A percentile compares a stretch with the other conserved stretches of the same genome.
These are phyloP conservation scores for Spergularia azorica DNA, from an alignment of 179 eudicot genomes.

Conservation along the genomic window DNA sequence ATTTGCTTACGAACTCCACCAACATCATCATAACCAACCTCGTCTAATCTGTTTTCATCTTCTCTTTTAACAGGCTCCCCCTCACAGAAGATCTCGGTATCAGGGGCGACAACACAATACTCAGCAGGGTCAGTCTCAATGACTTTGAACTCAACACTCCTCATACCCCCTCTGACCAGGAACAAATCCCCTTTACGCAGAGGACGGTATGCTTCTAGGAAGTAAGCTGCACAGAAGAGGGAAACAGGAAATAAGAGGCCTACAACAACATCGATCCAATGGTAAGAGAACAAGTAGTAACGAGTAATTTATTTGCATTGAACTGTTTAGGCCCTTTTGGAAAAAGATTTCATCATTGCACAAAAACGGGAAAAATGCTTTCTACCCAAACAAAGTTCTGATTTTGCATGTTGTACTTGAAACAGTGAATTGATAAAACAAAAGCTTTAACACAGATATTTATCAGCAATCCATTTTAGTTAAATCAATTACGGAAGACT, in stretches of 20 bases:
- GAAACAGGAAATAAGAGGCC: slow-evolving; percentile 7
- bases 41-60: slow-evolving; percentile 84
- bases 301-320: no score
- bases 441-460: no score
- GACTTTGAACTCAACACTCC: slow-evolving; percentile 84
- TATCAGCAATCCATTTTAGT: no score
- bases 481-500: background rate
- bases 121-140: slow-evolving; percentile 88
- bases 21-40: slow-evolving; percentile 91
- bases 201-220: slow-evolving; percentile 82
- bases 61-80: slow-evolving; percentile 88
- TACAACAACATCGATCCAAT: no score
- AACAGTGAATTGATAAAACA: background rate
- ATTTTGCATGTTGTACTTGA: background rate
- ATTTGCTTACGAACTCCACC: slow-evolving; percentile 94
- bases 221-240: slow-evolving; percentile 59
- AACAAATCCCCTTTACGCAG: slow-evolving; percentile 78
- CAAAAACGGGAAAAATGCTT: no score
- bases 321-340: no score
- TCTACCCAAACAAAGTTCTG: background rate
- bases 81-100: slow-evolving; percentile 88
- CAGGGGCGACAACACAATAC: slow-evolving; percentile 90
- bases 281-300: no score
- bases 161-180: slow-evolving; percentile 91
- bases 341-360: no score